A percentile compares a stretch with the other conserved stretches of the same genome.
Evolutionary conservation across 345 rosid species (phyloP).

Genomic region (Orychophragmus violaceus): DNA sequence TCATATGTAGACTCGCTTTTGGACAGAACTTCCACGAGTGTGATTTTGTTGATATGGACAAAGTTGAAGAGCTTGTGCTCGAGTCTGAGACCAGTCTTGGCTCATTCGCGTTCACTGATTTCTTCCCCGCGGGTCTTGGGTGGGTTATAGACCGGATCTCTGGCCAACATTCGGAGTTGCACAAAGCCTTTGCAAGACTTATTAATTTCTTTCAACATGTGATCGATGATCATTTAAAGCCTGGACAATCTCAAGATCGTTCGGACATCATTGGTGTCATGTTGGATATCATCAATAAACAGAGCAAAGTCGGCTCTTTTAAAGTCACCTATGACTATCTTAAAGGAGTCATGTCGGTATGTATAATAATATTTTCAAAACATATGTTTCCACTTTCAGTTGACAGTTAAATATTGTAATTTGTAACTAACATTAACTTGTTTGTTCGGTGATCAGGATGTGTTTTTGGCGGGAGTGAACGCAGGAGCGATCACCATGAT

Average conservation of each 20-base stretch:
- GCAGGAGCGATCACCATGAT: conserved; percentile 33
- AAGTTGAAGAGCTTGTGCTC: conserved; percentile 35
- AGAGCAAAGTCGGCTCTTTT: conserved; percentile 7
- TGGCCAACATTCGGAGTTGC: conserved; percentile 29
- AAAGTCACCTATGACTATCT: conserved; percentile 33
- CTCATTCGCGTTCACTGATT: conserved; percentile 30
- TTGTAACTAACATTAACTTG: background rate
- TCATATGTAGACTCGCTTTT: conserved; percentile 31
- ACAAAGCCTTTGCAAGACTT: conserved; percentile 29
- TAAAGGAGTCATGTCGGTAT: conserved; percentile 49
- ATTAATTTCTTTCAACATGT: conserved; percentile 33
- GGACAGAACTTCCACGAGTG: conserved; percentile 33
- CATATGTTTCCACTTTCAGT: background rate
- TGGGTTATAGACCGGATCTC: conserved; percentile 37
- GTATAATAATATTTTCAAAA: background rate
- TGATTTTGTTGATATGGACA: conserved; percentile 25
- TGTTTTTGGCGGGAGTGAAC: conserved; percentile 47
- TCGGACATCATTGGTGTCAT: conserved; percentile 44
- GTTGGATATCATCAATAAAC: conserved; percentile 22
- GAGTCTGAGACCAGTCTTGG: conserved; percentile 24
- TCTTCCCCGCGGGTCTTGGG: conserved; percentile 33
- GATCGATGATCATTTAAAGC: conserved; percentile 42
- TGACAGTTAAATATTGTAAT: background rate
- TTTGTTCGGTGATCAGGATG: conserved; percentile 27
- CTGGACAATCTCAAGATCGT: background rate